A percentile compares a stretch with the other conserved stretches of the same genome.
phyloP scores from a whole-genome alignment of 108 stramenopile species.

The Fragilaria radians region DNA sequence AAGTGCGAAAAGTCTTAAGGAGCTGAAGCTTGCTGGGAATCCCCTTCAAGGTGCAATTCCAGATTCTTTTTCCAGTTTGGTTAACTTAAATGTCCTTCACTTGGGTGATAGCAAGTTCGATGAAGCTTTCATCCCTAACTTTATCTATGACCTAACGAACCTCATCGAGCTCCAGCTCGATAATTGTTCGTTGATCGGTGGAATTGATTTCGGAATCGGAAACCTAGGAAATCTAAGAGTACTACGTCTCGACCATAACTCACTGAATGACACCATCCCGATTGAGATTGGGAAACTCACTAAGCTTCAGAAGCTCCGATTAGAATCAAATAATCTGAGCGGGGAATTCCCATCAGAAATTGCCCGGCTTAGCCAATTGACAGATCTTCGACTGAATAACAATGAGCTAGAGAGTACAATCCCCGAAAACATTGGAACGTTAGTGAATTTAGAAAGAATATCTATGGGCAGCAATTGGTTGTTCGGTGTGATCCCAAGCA shows the following conservation, averaged over 20 bases:
- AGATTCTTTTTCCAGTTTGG: constrained; percentile 21
- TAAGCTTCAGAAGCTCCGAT: constrained; percentile 23
- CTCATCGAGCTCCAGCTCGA: constrained; percentile 23
- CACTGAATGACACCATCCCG: constrained; percentile 35
- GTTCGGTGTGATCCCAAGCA: constrained; percentile 26
- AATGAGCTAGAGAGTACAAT: constrained; percentile 11
- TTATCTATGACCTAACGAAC: constrained; percentile 14
- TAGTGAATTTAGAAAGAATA: constrained; percentile 50
- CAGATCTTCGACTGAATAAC: background rate
- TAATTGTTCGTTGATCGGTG: background rate
- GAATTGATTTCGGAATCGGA: background rate
- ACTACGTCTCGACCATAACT: constrained; percentile 18
- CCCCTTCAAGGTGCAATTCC: constrained; percentile 48
- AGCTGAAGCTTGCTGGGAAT: constrained; percentile 28
- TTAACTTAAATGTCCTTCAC: background rate
- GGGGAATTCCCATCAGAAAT: constrained; percentile 7
- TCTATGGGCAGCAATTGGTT: constrained; percentile 26
- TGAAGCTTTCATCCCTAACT: constrained; percentile 17
- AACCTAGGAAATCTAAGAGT: background rate
- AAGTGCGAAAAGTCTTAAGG: background rate
- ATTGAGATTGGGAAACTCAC: constrained; percentile 30
- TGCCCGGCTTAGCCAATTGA: constrained; percentile 1
- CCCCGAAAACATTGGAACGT: constrained; percentile 47
- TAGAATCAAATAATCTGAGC: constrained; percentile 7
- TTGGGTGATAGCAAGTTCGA: constrained; percentile 16